phyloP scores from a whole-genome alignment of 1,284 basidiomycete species.

The Cryptococcus maquisensis region DNA sequence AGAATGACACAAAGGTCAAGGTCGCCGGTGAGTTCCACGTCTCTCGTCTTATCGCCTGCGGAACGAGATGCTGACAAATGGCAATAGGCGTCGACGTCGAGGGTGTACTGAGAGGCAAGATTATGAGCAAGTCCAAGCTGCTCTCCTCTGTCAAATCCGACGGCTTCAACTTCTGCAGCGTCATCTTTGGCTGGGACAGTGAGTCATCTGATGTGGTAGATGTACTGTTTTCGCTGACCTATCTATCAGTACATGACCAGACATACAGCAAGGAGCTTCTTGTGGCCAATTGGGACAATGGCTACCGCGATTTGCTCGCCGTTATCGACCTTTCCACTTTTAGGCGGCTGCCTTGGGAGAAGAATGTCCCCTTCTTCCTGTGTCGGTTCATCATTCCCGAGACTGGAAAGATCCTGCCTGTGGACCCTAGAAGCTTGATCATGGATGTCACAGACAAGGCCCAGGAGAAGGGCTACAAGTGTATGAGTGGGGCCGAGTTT shows the following conservation, averaged over 20 bases:
- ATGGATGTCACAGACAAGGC: slow-evolving; percentile 56
- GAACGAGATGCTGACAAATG: background rate
- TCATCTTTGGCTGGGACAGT: slow-evolving; percentile 61
- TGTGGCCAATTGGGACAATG: slow-evolving; percentile 85
- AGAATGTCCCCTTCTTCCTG: slow-evolving; percentile 87
- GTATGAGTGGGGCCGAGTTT: slow-evolving; percentile 81
- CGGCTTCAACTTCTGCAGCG: slow-evolving; percentile 88
- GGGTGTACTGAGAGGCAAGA: slow-evolving; percentile 88
- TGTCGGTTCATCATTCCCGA: slow-evolving; percentile 83
- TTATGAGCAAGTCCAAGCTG: slow-evolving; percentile 93
- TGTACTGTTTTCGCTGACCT: background rate
- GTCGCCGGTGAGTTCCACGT: slow-evolving; percentile 62
- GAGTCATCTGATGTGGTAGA: slow-evolving; percentile 6
- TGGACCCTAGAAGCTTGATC: slow-evolving; percentile 81
- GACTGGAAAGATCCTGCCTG: slow-evolving; percentile 67
- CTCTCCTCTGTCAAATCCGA: slow-evolving; percentile 73
- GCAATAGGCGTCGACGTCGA: slow-evolving; percentile 62
- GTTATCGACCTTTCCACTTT: slow-evolving; percentile 77
- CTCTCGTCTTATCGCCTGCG: background rate
- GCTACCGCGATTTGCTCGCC: slow-evolving; percentile 83
- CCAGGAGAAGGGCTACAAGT: slow-evolving; percentile 55
- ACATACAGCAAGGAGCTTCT: slow-evolving; percentile 78
- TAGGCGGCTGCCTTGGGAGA: slow-evolving; percentile 87
- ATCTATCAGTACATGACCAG: slow-evolving; percentile 60
- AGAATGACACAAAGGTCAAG: slow-evolving; percentile 77